phyloP scores from a whole-genome alignment of 2,329 filamentous ascomycete genomes.

The Colletotrichum sansevieriae region DNA sequence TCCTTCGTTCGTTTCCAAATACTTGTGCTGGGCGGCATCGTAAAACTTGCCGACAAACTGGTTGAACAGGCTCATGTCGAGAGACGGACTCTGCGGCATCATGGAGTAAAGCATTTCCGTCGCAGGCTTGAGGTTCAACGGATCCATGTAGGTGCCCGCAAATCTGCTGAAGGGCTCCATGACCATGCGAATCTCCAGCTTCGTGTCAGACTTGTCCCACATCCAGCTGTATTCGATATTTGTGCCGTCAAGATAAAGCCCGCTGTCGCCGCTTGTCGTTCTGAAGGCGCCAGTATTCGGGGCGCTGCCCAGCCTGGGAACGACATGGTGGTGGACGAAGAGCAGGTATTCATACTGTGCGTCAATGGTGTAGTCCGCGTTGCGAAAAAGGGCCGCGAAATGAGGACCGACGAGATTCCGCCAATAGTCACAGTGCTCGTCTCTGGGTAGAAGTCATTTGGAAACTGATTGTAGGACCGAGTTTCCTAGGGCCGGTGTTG shows the following conservation, averaged over 20 bases:
- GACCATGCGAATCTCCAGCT: slow-evolving; percentile 16
- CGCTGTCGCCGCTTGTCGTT: slow-evolving; percentile 3
- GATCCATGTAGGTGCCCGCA: slow-evolving; percentile 29
- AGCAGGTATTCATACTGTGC: slow-evolving; percentile 10
- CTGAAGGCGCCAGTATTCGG: neutral
- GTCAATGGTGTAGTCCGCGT: slow-evolving; percentile 13
- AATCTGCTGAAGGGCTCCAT: slow-evolving; percentile 30
- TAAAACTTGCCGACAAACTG: slow-evolving; percentile 27
- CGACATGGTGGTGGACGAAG: slow-evolving; percentile 9
- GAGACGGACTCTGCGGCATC: slow-evolving; percentile 4
- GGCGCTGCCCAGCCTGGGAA: neutral
- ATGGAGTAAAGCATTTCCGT: slow-evolving; percentile 20
- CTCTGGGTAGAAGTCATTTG: slow-evolving; percentile 18
- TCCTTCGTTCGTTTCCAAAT: slow-evolving; percentile 10
- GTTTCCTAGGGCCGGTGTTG: neutral
- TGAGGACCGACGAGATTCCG: slow-evolving; percentile 26
- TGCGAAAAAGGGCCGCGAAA: slow-evolving; percentile 2
- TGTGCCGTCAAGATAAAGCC: slow-evolving; percentile 19
- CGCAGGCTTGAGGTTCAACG: slow-evolving; percentile 22
- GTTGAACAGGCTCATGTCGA: slow-evolving; percentile 30
- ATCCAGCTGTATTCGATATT: slow-evolving; percentile 31
- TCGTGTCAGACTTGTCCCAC: slow-evolving; percentile 12
- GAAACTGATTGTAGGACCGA: slow-evolving; percentile 1
- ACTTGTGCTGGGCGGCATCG: slow-evolving; percentile 11
- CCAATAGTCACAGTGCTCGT: slow-evolving; percentile 31